Percentiles rank a stretch among this genome's conserved stretches.
These are phyloP conservation scores for Staphylotrichum tortipilum DNA, from an alignment of 495 filamentous ascomycete genomes.

Conservation along the genomic window DNA sequence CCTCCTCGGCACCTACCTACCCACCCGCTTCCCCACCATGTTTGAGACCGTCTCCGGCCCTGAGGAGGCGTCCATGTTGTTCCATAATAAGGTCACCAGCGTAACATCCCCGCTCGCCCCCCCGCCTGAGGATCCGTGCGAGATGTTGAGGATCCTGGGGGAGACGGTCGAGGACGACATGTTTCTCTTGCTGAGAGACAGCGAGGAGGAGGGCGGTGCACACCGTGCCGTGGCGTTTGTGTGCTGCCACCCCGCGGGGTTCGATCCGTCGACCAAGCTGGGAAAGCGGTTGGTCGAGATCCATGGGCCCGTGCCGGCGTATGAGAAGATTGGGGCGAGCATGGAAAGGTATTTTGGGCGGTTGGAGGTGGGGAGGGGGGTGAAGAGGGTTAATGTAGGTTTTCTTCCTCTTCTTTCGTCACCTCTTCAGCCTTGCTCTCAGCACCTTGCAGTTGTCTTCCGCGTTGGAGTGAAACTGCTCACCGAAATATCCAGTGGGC, in stretches of 20 bases:
- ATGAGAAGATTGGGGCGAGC: conserved; percentile 61
- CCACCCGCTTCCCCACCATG: conserved; percentile 54
- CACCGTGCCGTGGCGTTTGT: conserved; percentile 62
- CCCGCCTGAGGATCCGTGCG: conserved; percentile 17
- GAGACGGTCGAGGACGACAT: conserved; percentile 66
- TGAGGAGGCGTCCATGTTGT: neutral
- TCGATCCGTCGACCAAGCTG: conserved; percentile 57
- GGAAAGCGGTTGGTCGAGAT: conserved; percentile 54
- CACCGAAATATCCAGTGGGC: conserved; percentile 46
- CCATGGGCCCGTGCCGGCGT: conserved; percentile 62
- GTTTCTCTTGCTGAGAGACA: conserved; percentile 55
- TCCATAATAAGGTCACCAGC: conserved; percentile 41
- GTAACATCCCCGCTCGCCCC: conserved; percentile 34
- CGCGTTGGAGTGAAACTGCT: too few relatives aligned
- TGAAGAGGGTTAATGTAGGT: conserved; percentile 47
- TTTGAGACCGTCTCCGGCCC: conserved; percentile 33
- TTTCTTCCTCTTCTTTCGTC: neutral
- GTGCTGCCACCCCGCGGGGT: conserved; percentile 66
- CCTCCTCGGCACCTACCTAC: conserved; percentile 55
- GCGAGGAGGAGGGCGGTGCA: conserved; percentile 24
- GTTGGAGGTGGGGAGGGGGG: conserved; percentile 46
- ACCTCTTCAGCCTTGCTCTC: neutral
- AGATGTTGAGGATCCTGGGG: conserved; percentile 43
- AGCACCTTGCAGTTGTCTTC: neutral
- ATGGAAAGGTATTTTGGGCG: conserved; percentile 71